phyloP scores from a whole-genome alignment of 495 filamentous ascomycete genomes.

The Penicillium atrosanguineum region DNA sequence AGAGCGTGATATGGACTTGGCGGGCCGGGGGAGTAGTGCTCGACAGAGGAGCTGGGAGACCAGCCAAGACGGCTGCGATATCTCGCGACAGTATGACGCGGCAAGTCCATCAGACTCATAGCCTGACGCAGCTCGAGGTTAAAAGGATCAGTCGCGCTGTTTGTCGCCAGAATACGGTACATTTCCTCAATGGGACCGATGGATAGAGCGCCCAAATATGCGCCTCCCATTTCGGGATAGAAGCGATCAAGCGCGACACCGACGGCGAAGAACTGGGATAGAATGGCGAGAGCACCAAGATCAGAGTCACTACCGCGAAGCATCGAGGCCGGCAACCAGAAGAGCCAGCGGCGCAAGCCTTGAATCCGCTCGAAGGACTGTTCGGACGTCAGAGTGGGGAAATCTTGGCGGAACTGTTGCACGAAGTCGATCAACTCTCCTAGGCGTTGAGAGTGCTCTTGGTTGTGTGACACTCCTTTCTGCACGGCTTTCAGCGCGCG shows the following conservation, averaged over 20 bases:
- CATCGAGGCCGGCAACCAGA: slow-evolving; percentile 85
- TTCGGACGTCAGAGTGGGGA: slow-evolving; percentile 67
- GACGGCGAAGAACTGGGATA: slow-evolving; percentile 88
- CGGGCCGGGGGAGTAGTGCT: slow-evolving; percentile 38
- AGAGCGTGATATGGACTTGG: slow-evolving; percentile 38
- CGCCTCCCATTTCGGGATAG: slow-evolving; percentile 85
- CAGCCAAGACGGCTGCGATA: slow-evolving; percentile 37
- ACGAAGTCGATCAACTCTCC: slow-evolving; percentile 80
- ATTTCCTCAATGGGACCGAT: slow-evolving; percentile 77
- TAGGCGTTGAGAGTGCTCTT: slow-evolving; percentile 70
- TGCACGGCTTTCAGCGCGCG: slow-evolving; percentile 63
- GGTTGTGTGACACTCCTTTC: slow-evolving; percentile 65
- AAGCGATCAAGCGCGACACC: slow-evolving; percentile 84
- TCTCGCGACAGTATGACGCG: slow-evolving; percentile 33
- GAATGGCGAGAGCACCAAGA: slow-evolving; percentile 50
- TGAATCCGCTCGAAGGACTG: slow-evolving; percentile 87
- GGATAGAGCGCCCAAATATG: slow-evolving; percentile 77
- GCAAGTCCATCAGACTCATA: slow-evolving; percentile 38
- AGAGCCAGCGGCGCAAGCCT: slow-evolving; percentile 84
- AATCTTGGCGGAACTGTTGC: slow-evolving; percentile 70
- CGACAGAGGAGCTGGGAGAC: slow-evolving; percentile 40
- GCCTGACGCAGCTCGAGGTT: slow-evolving; percentile 35
- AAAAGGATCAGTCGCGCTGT: slow-evolving; percentile 36
- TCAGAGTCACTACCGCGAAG: slow-evolving; percentile 50
- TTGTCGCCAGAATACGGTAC: slow-evolving; percentile 49